Evolutionary conservation across 495 filamentous ascomycete genomes (phyloP).

Genomic region (Penicillium argentinense): DNA sequence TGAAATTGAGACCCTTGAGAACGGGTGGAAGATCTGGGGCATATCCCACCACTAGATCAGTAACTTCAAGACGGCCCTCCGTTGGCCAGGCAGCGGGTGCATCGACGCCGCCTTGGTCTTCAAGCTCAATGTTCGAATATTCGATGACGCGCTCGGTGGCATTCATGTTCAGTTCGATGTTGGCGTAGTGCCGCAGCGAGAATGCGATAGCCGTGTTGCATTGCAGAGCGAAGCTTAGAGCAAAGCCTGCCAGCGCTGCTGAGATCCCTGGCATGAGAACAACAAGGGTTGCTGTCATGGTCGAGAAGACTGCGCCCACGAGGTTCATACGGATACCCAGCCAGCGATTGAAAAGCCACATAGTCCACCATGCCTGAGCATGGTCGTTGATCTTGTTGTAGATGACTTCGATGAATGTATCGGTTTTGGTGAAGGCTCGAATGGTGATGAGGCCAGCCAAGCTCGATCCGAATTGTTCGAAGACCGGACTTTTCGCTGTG

Average conservation of each 20-base stretch:
- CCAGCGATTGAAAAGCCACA: constrained; percentile 75
- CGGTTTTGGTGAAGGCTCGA: constrained; percentile 65
- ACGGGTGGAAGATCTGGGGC: constrained; percentile 74
- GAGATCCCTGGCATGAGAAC: constrained; percentile 63
- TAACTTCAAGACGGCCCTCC: constrained; percentile 71
- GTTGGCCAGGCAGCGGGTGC: constrained; percentile 80
- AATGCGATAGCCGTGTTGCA: constrained; percentile 51
- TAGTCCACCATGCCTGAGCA: constrained; percentile 60
- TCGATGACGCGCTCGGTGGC: constrained; percentile 80
- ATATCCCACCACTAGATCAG: constrained; percentile 72
- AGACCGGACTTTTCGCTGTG: constrained; percentile 71
- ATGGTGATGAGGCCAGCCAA: constrained; percentile 74
- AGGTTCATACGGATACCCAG: constrained; percentile 69
- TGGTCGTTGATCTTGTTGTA: constrained; percentile 65
- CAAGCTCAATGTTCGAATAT: constrained; percentile 70
- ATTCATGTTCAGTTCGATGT: constrained; percentile 79
- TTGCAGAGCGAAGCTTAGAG: constrained; percentile 59
- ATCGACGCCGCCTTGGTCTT: constrained; percentile 55
- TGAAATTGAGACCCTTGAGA: constrained; percentile 72
- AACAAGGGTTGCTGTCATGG: constrained; percentile 62
- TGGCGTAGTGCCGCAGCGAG: constrained; percentile 50
- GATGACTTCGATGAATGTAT: constrained; percentile 66
- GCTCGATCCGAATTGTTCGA: constrained; percentile 71
- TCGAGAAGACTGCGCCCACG: constrained; percentile 69
- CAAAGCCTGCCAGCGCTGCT: constrained; percentile 78